phyloP scores from a whole-genome alignment of 345 rosid species.

The Clarkia xantiana region DNA sequence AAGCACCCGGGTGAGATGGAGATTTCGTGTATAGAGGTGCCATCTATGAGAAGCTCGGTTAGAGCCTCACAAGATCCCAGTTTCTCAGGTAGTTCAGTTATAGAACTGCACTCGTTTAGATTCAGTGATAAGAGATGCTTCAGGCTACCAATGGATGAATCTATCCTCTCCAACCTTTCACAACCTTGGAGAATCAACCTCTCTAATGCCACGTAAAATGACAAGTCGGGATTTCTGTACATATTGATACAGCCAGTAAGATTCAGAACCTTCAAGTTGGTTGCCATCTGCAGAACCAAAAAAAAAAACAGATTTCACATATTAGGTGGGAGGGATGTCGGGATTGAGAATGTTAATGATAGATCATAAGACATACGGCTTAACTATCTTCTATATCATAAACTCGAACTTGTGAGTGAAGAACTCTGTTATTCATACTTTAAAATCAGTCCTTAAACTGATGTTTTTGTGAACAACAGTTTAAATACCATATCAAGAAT shows the following conservation, averaged over 20 bases:
- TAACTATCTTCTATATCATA: too few relatives aligned
- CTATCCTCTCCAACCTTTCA: conserved; percentile 10
- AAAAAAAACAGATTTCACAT: neutral
- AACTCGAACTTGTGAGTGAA: too few relatives aligned
- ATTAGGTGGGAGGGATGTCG: neutral
- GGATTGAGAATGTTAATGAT: neutral
- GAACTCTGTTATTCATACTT: too few relatives aligned
- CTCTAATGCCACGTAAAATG: conserved; percentile 9
- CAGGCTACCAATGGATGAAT: conserved; percentile 11
- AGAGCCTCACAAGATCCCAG: conserved; percentile 8
- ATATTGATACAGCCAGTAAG: conserved; percentile 6
- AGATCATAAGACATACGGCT: neutral
- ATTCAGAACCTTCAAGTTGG: conserved; percentile 14
- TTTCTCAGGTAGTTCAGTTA: conserved; percentile 9
- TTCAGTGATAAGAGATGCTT: conserved; percentile 10
- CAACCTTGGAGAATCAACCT: conserved; percentile 13
- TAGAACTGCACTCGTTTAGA: conserved; percentile 9
- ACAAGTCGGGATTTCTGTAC: conserved; percentile 9
- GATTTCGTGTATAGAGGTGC: conserved; percentile 12
- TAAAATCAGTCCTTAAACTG: too few relatives aligned
- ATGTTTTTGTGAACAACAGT: too few relatives aligned
- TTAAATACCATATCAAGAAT: too few relatives aligned
- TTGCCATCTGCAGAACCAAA: conserved; percentile 6
- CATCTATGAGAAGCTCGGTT: conserved; percentile 11
- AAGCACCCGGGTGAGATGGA: conserved; percentile 6